These are phyloP conservation scores for Hippophae rhamnoides DNA, from an alignment of 306 rosid species.

Conservation along the genomic window DNA sequence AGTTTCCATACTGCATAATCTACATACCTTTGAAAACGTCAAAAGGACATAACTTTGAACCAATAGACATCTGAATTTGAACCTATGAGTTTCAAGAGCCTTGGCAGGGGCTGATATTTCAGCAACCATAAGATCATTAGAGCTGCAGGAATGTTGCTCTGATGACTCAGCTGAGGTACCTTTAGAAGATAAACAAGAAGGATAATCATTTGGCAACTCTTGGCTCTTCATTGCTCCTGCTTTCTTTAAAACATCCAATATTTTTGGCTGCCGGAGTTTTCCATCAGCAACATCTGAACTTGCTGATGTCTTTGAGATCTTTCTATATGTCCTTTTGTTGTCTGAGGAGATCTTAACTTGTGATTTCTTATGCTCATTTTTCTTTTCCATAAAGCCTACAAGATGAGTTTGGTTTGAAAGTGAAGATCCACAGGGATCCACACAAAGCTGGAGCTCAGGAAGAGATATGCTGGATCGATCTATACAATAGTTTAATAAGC, in stretches of 20 bases:
- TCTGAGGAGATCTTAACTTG: slow-evolving; percentile 12
- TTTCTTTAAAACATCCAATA: slow-evolving; percentile 24
- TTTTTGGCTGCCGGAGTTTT: slow-evolving; percentile 26
- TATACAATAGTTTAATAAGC: slow-evolving; percentile 22
- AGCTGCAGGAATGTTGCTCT: slow-evolving; percentile 11
- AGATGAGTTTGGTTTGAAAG: slow-evolving; percentile 15
- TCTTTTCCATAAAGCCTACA: slow-evolving; percentile 18
- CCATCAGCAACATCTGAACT: slow-evolving; percentile 10
- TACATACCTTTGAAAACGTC: slow-evolving; percentile 24
- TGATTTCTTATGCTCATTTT: slow-evolving; percentile 10
- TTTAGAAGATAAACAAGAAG: slow-evolving; percentile 13
- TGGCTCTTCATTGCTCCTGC: slow-evolving; percentile 25
- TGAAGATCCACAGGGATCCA: slow-evolving; percentile 17
- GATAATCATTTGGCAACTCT: slow-evolving; percentile 21
- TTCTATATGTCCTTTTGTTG: slow-evolving; percentile 16
- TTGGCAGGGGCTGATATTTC: slow-evolving; percentile 24
- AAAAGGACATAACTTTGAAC: slow-evolving; percentile 25
- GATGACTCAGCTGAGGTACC: slow-evolving; percentile 17
- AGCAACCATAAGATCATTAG: slow-evolving; percentile 5
- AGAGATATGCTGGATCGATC: slow-evolving; percentile 18
- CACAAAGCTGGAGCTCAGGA: slow-evolving; percentile 28
- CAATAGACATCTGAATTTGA: slow-evolving; percentile 30
- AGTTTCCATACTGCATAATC: background rate
- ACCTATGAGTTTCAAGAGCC: slow-evolving; percentile 27
- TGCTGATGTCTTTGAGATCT: slow-evolving; percentile 12